These are phyloP conservation scores for Ceratocystis smalleyi DNA, from an alignment of 2,329 filamentous ascomycete genomes.

Conservation along the genomic window DNA sequence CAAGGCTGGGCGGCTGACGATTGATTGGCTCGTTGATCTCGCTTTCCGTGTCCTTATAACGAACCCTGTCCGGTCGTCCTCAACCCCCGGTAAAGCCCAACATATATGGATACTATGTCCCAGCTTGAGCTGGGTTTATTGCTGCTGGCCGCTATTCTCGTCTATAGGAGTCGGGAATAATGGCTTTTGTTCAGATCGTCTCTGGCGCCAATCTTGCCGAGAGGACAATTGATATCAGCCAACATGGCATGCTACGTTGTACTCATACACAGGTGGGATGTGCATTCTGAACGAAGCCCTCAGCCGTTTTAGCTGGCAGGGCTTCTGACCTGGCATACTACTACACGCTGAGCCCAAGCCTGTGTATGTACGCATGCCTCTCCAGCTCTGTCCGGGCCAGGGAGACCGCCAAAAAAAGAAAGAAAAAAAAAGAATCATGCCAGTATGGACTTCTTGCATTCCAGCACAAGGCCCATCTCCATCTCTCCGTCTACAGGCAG, in stretches of 20 bases:
- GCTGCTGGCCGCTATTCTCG: neutral
- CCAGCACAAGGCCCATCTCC: conserved; percentile 10
- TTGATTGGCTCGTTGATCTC: neutral
- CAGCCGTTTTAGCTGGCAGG: too few relatives aligned
- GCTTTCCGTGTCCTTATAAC: neutral
- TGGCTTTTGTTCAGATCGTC: neutral
- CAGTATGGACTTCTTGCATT: neutral
- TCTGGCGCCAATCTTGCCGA: conserved; percentile 7
- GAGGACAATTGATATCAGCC: neutral
- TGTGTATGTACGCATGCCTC: neutral
- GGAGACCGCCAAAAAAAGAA: neutral
- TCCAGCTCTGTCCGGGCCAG: neutral
- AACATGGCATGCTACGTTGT: neutral
- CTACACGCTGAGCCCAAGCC: too few relatives aligned
- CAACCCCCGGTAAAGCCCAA: neutral
- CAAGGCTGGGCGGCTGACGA: neutral
- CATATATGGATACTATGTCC: neutral
- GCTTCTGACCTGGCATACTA: too few relatives aligned
- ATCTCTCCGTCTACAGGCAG: neutral
- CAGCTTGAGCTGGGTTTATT: neutral
- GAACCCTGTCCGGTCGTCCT: neutral
- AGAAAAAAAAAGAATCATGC: neutral
- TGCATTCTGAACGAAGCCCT: neutral
- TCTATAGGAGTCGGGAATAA: neutral
- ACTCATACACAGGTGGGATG: neutral